phyloP scores from a whole-genome alignment of 1,284 basidiomycete species.

The Quambalaria eucalypti region DNA sequence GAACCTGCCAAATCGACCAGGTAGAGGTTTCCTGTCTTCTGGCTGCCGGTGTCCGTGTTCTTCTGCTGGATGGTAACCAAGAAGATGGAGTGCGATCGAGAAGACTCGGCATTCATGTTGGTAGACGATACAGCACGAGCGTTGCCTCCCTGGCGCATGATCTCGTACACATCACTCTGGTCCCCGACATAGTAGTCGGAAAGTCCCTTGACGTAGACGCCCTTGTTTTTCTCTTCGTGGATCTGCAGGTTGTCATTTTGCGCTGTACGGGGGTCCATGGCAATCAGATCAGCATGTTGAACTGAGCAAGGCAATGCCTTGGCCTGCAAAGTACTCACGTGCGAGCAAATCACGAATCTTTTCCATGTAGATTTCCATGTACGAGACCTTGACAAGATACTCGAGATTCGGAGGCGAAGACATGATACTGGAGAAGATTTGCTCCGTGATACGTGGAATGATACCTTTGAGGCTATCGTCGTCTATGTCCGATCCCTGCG shows the following conservation, averaged over 20 bases:
- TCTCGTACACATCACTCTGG: slow-evolving; percentile 79
- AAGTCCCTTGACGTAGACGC: slow-evolving; percentile 95
- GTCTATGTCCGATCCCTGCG: slow-evolving; percentile 90
- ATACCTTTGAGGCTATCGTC: slow-evolving; percentile 68
- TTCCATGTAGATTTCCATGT: slow-evolving; percentile 99
- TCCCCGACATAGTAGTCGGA: slow-evolving; percentile 92
- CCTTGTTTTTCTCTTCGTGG: slow-evolving; percentile 94
- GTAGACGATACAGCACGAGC: slow-evolving; percentile 89
- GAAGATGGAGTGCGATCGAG: slow-evolving; percentile 98
- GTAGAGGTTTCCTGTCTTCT: slow-evolving; percentile 93
- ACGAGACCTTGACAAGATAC: slow-evolving; percentile 98
- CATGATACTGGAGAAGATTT: slow-evolving; percentile 96
- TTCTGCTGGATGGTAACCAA: slow-evolving; percentile 93
- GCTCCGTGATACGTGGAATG: slow-evolving; percentile 95
- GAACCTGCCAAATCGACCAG: slow-evolving; percentile 97
- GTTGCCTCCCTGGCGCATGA: slow-evolving; percentile 90
- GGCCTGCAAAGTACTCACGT: slow-evolving; percentile 57
- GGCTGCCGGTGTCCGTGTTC: slow-evolving; percentile 87
- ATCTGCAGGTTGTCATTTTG: slow-evolving; percentile 98
- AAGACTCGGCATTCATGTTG: slow-evolving; percentile 99
- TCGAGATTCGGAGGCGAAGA: slow-evolving; percentile 89
- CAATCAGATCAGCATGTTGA: background rate
- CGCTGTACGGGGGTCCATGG: slow-evolving; percentile 54
- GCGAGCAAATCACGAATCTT: slow-evolving; percentile 88
- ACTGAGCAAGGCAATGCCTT: background rate